A percentile compares a stretch with the other conserved stretches of the same genome.
phyloP scores from a whole-genome alignment of 2,329 filamentous ascomycete species.

The Aspergillus ibericus region DNA sequence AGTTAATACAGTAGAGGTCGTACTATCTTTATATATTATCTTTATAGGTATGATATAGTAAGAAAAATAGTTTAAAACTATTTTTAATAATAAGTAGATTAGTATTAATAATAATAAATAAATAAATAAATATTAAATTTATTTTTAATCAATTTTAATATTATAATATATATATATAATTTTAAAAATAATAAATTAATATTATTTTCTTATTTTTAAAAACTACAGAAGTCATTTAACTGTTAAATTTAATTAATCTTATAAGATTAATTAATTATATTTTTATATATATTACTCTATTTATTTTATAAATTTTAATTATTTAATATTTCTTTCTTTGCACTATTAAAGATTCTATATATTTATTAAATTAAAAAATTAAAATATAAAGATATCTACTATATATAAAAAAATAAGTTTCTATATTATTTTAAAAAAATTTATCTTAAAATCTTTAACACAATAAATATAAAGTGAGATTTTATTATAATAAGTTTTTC shows the following conservation, averaged over 20 bases:
- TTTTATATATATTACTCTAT: background rate
- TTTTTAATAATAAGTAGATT: background rate
- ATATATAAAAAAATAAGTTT: background rate
- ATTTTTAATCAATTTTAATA: background rate
- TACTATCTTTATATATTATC: background rate
- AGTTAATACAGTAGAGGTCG: background rate
- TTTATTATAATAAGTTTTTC: background rate
- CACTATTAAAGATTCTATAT: background rate
- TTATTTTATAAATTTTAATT: background rate
- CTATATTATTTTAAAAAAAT: background rate
- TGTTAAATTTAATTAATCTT: background rate
- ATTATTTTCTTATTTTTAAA: background rate
- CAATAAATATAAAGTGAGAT: background rate
- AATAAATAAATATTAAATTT: background rate
- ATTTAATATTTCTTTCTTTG: background rate
- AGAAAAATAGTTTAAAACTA: background rate
- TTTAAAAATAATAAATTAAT: background rate
- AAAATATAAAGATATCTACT: background rate
- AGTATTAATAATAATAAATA: background rate
- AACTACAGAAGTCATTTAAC: background rate
- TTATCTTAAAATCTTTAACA: background rate
- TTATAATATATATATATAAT: background rate
- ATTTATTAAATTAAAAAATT: background rate
- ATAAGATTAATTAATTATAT: background rate
- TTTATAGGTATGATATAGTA: background rate